Evolutionary conservation across 108 stramenopile species (phyloP).

Genomic region (Pseudonitzschia multiseries): DNA sequence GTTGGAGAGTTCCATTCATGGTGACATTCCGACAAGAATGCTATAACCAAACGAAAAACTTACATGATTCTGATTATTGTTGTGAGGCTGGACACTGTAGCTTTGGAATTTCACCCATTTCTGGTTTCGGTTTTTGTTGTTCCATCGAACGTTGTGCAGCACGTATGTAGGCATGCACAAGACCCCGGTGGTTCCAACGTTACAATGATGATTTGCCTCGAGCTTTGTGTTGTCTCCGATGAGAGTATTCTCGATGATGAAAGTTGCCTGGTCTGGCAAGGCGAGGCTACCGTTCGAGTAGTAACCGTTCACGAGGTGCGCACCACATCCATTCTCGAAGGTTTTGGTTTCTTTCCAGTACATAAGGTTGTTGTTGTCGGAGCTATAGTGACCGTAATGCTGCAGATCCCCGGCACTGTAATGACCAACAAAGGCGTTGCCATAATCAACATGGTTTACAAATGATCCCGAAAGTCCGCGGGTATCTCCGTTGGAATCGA

Average conservation of each 20-base stretch:
- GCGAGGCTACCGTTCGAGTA: conserved; percentile 52
- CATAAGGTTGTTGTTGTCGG: conserved; percentile 42
- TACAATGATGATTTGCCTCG: conserved; percentile 67
- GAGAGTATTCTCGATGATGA: conserved; percentile 52
- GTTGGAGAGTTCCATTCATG: no score
- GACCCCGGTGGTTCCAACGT: conserved; percentile 53
- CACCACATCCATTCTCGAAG: conserved; percentile 58
- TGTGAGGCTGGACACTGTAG: background rate
- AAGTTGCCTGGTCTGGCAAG: conserved; percentile 62
- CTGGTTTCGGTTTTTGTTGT: background rate
- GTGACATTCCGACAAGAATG: no score
- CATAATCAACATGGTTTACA: conserved; percentile 56
- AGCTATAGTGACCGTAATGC: conserved; percentile 43
- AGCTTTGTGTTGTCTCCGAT: conserved; percentile 40
- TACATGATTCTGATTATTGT: conserved; percentile 15
- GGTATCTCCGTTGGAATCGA: conserved; percentile 41
- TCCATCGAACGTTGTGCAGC: conserved; percentile 45
- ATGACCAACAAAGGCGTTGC: conserved; percentile 65
- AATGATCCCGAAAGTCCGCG: conserved; percentile 43
- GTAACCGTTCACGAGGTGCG: conserved; percentile 41
- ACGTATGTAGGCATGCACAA: conserved; percentile 58
- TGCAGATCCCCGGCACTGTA: conserved; percentile 53
- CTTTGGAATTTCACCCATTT: conserved; percentile 29
- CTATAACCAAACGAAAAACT: background rate
- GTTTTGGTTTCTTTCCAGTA: conserved; percentile 71